Evolutionary conservation across 495 filamentous ascomycete genomes (phyloP).

Genomic region (Hyphodiscus hymeniophilus): DNA sequence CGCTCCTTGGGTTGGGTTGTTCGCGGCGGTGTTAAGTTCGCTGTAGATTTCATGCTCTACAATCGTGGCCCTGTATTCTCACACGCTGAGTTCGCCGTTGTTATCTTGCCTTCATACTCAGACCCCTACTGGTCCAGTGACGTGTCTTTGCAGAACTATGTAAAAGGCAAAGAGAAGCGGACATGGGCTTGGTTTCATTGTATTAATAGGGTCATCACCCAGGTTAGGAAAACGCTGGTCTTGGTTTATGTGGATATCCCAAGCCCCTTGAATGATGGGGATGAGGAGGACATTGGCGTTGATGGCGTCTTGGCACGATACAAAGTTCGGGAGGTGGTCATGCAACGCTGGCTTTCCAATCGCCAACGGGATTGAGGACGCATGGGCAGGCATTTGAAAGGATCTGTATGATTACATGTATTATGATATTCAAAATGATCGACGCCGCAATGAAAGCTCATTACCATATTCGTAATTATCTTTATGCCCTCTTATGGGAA

Average conservation of each 20-base stretch:
- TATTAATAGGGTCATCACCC: constrained; percentile 81
- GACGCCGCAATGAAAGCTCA: constrained; percentile 66
- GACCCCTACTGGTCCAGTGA: constrained; percentile 59
- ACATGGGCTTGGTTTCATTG: constrained; percentile 91
- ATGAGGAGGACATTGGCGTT: constrained; percentile 27
- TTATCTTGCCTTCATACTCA: constrained; percentile 75
- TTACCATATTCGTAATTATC: constrained; percentile 59
- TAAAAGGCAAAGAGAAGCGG: constrained; percentile 39
- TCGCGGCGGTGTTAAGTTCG: constrained; percentile 89
- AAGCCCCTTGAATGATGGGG: constrained; percentile 42
- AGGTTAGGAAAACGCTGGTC: constrained; percentile 82
- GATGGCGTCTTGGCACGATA: constrained; percentile 59
- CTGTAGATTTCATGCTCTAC: constrained; percentile 88
- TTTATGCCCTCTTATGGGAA: too few relatives aligned
- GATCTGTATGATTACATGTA: background rate
- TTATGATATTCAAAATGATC: constrained; percentile 19
- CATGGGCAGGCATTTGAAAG: background rate
- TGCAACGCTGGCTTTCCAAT: constrained; percentile 80
- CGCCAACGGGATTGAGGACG: constrained; percentile 44
- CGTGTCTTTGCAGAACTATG: constrained; percentile 15
- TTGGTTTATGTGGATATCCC: constrained; percentile 89
- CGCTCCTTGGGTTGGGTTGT: constrained; percentile 96
- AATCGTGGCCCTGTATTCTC: constrained; percentile 89
- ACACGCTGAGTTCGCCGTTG: constrained; percentile 85
- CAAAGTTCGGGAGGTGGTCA: constrained; percentile 69